Conservation (phyloP, 768 basidiomycete genomes). For the Podaxis carcinomalis region DNA sequence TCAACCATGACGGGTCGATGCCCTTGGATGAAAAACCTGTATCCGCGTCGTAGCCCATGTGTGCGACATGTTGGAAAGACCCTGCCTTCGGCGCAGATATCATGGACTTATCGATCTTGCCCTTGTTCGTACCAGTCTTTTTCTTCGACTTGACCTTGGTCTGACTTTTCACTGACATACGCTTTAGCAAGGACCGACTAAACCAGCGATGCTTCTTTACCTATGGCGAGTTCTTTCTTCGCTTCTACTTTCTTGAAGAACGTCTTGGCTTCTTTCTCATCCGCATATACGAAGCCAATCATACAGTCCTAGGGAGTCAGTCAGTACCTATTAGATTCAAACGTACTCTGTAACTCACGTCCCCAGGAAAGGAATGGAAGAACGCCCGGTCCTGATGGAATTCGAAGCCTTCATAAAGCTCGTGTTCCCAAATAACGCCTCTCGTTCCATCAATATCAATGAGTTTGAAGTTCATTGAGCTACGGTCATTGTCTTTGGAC, state of each 20-base stretch:
- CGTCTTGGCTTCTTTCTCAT: conserved; percentile 78
- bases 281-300: conserved; percentile 88
- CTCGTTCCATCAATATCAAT: conserved; percentile 83
- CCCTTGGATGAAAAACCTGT: conserved; percentile 82
- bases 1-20: conserved; percentile 88
- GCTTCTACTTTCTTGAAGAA: conserved; percentile 81
- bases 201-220: conserved; percentile 28
- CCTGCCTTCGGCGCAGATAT: conserved; percentile 79
- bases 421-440: conserved; percentile 91
- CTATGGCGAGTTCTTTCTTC: conserved; percentile 55
- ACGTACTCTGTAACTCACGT: conserved; percentile 55
- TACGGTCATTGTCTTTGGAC: conserved; percentile 52
- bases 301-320: conserved; percentile 66
- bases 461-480: conserved; percentile 63
- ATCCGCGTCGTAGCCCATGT: conserved; percentile 91
- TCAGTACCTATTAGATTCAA: conserved; percentile 1
- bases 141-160: conserved; percentile 52
- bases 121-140: conserved; percentile 56
- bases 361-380: conserved; percentile 90
- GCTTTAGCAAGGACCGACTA: not conserved
- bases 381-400: conserved; percentile 82
- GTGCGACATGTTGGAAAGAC: conserved; percentile 86
- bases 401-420: conserved; percentile 78
- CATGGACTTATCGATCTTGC: conserved; percentile 88
- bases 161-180: conserved; percentile 3